Conservation (phyloP, 2,329 filamentous ascomycete species). For the Pestalotiopsis sp. region DNA sequence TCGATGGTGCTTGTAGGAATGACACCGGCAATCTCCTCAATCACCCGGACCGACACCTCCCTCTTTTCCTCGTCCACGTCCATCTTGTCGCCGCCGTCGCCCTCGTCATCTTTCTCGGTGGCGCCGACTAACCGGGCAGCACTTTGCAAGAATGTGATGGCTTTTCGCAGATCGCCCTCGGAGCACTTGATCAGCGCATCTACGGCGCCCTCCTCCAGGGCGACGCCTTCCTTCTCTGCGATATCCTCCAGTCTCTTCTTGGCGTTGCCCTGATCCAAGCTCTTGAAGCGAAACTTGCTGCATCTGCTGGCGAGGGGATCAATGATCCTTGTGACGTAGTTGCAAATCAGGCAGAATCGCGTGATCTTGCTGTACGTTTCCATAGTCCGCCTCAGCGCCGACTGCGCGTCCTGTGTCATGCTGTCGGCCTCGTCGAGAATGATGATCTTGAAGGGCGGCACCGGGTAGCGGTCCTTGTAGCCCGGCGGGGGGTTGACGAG, state of each 20-base stretch:
- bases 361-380: constrained; percentile 97
- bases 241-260: constrained; percentile 80
- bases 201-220: constrained; percentile 75
- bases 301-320: constrained; percentile 92
- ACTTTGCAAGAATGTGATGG: constrained; percentile 94
- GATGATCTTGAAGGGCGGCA: constrained; percentile 98
- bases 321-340: constrained; percentile 98
- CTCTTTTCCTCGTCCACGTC: constrained; percentile 65
- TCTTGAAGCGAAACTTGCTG: constrained; percentile 98
- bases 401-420: constrained; percentile 98
- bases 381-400: constrained; percentile 91
- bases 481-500: constrained; percentile 78
- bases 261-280: constrained; percentile 84
- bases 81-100: constrained; percentile 53
- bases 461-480: constrained; percentile 77
- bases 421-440: constrained; percentile 97
- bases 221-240: constrained; percentile 76
- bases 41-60: constrained; percentile 72
- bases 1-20: constrained; percentile 79
- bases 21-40: constrained; percentile 96
- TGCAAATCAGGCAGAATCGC: constrained; percentile 95
- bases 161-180: constrained; percentile 93
- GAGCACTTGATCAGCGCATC: constrained; percentile 85
- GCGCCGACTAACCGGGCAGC: constrained; percentile 87
- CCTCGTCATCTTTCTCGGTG: constrained; percentile 46